These are phyloP conservation scores for Clavulina sp. DNA, from an alignment of 768 basidiomycete species.

Conservation along the genomic window DNA sequence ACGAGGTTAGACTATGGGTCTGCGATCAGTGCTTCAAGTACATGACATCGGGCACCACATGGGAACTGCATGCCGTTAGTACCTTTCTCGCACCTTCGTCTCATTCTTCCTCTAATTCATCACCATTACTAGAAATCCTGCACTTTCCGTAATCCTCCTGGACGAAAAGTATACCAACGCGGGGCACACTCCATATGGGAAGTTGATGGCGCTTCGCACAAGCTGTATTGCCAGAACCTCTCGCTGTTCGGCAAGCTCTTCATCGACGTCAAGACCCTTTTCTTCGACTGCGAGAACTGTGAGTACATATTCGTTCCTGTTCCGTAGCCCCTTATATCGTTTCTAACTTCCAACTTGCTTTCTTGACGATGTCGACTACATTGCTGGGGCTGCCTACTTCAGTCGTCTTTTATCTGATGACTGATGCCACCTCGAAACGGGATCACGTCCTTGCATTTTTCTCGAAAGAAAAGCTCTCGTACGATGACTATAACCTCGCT, in stretches of 20 bases:
- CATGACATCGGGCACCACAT: constrained; percentile 54
- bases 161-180: constrained; percentile 74
- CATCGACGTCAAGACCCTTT: constrained; percentile 92
- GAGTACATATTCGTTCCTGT: constrained; percentile 16
- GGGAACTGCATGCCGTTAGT: constrained; percentile 46
- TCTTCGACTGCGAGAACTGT: constrained; percentile 83
- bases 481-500: constrained; percentile 93
- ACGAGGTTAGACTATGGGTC: constrained; percentile 38
- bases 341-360: neutral
- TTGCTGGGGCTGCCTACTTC: neutral
- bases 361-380: neutral
- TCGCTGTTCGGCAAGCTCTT: constrained; percentile 96
- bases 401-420: constrained; percentile 88
- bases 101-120: neutral
- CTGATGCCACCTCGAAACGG: constrained; percentile 58
- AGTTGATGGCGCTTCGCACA: constrained; percentile 74
- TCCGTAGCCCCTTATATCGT: neutral
- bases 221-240: constrained; percentile 95
- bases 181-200: constrained; percentile 90
- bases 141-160: constrained; percentile 56
- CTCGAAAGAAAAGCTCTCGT: constrained; percentile 82
- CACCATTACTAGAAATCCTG: constrained; percentile 42
- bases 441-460: constrained; percentile 73
- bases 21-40: constrained; percentile 97
- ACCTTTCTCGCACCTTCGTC: constrained; percentile 5